Evolutionary conservation across 2,329 filamentous ascomycete species (phyloP).

Genomic region (Botrytis squamosa): DNA sequence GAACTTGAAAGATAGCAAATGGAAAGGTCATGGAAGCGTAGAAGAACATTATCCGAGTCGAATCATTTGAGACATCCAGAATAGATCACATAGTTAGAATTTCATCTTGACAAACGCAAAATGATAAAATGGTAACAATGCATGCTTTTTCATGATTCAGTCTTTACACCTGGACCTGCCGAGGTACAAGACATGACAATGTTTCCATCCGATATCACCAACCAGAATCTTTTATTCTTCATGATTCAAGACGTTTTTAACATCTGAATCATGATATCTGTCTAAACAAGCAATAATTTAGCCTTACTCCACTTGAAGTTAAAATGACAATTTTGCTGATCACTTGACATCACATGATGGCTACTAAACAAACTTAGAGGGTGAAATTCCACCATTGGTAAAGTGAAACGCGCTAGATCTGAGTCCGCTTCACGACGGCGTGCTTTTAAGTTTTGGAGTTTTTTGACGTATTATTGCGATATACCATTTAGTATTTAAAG

Average conservation of each 20-base stretch:
- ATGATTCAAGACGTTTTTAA: background rate
- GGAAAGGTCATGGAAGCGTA: background rate
- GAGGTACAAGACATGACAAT: background rate
- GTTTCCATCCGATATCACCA: background rate
- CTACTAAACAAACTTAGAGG: background rate
- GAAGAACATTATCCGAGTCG: background rate
- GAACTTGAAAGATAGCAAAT: background rate
- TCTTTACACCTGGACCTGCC: background rate
- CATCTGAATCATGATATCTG: background rate
- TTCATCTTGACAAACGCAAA: background rate
- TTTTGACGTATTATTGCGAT: background rate
- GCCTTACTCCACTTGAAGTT: background rate
- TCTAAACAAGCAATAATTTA: background rate
- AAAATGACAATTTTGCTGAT: background rate
- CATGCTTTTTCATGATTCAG: background rate
- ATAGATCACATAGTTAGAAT: background rate
- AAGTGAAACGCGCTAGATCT: background rate
- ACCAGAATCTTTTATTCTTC: background rate
- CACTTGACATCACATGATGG: background rate
- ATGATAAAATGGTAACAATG: background rate
- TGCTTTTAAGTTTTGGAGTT: background rate
- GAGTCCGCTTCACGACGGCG: background rate
- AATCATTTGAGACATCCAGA: background rate
- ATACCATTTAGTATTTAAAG: background rate
- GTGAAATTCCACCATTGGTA: background rate